Evolutionary conservation across 306 rosid genomes (phyloP).

Genomic region (Urtica urens): DNA sequence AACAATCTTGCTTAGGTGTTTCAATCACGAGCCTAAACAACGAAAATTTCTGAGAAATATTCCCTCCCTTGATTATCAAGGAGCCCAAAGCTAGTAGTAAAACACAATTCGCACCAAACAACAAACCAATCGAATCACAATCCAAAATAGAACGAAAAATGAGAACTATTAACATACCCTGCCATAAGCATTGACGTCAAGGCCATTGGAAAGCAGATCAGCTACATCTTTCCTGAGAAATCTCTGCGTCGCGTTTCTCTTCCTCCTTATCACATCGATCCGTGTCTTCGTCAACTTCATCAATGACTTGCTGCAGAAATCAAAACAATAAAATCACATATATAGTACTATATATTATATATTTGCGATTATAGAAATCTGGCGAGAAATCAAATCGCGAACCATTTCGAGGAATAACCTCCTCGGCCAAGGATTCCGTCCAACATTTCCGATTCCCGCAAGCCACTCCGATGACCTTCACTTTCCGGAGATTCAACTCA

Average conservation of each 20-base stretch:
- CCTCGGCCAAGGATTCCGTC: constrained; percentile 88
- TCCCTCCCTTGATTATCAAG: background rate
- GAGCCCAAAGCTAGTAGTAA: constrained; percentile 7
- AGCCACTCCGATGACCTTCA: constrained; percentile 12
- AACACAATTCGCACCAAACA: constrained; percentile 6
- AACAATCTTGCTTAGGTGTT: background rate
- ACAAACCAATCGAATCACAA: constrained; percentile 4
- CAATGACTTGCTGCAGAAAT: constrained; percentile 52
- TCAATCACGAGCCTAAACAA: background rate
- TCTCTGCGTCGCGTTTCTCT: constrained; percentile 88
- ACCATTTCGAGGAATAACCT: constrained; percentile 79
- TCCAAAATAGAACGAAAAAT: background rate
- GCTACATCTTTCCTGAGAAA: constrained; percentile 77
- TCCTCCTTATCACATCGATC: constrained; percentile 89
- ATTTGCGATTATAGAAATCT: no score
- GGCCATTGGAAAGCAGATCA: constrained; percentile 70
- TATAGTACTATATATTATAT: no score
- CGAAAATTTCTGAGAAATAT: background rate
- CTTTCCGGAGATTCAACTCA: constrained; percentile 20
- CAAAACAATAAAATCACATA: background rate
- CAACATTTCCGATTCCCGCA: constrained; percentile 45
- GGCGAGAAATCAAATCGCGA: constrained; percentile 23
- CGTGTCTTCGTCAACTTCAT: constrained; percentile 72
- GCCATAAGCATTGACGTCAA: constrained; percentile 68
- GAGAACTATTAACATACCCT: constrained; percentile 37